Conservation (phyloP, 768 basidiomycete species). For the Macrolepiota fuliginosa region DNA sequence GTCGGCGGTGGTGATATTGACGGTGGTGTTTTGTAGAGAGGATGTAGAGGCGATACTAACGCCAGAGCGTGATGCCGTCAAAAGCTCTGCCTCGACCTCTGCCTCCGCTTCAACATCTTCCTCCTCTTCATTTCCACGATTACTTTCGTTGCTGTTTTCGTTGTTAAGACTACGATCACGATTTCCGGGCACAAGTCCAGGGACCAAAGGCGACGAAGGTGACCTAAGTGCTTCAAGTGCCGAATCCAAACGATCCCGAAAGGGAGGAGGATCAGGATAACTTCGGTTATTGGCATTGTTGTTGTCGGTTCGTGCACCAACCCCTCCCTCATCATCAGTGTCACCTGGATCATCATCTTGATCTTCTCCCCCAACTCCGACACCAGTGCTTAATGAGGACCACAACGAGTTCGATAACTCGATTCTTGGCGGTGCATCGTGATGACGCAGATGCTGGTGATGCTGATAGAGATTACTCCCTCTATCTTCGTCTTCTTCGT, state of each 20-base stretch:
- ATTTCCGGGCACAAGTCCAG: background rate
- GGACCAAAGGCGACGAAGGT: conserved; percentile 10
- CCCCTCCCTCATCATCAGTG: background rate
- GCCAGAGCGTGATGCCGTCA: background rate
- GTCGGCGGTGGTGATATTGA: background rate
- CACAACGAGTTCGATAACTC: conserved; percentile 6
- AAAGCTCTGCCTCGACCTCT: background rate
- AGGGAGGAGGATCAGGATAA: background rate
- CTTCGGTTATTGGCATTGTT: background rate
- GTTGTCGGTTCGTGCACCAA: background rate
- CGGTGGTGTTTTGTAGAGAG: background rate
- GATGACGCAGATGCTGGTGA: background rate
- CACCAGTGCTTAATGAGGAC: conserved; percentile 2
- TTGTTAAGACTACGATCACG: background rate
- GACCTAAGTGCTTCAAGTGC: conserved; percentile 11
- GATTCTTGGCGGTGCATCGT: conserved; percentile 3
- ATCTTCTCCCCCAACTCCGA: no score
- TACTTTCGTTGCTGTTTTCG: no score
- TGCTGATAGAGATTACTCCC: background rate
- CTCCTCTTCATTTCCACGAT: no score
- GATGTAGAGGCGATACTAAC: background rate
- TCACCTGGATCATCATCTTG: background rate
- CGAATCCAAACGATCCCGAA: conserved; percentile 11
- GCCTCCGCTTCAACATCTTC: background rate
- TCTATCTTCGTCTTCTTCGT: background rate